Conservation (phyloP, 139 green algal species). For the Coelastrella sp. region DNA sequence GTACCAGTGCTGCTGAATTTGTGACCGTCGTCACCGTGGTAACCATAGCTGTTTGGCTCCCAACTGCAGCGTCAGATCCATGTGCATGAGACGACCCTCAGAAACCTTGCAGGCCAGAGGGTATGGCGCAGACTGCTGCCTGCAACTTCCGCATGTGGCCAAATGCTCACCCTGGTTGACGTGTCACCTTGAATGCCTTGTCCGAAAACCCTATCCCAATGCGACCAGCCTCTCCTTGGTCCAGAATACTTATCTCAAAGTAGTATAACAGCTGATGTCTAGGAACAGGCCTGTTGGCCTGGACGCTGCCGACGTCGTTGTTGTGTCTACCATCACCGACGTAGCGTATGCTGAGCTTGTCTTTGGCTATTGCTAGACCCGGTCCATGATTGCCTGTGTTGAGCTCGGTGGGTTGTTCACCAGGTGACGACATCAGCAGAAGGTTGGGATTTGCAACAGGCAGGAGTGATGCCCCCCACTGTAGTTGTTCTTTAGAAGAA, state of each 20-base stretch:
- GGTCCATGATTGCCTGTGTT: constrained; percentile 36
- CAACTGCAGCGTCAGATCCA: constrained; percentile 60
- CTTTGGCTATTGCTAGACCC: constrained; percentile 76
- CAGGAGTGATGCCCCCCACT: no score
- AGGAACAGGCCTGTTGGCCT: constrained; percentile 79
- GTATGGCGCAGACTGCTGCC: no score
- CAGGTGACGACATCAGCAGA: neutral
- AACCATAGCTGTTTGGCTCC: constrained; percentile 88
- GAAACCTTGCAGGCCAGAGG: no score
- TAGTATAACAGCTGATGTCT: constrained; percentile 79
- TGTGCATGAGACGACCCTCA: neutral
- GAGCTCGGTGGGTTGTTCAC: neutral
- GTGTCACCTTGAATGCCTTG: constrained; percentile 73
- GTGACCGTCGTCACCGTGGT: constrained; percentile 89
- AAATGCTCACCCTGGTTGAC: constrained; percentile 83
- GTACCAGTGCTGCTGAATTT: constrained; percentile 66
- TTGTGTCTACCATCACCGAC: constrained; percentile 67
- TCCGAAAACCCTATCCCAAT: constrained; percentile 87
- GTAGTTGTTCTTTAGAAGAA: no score
- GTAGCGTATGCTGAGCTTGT: constrained; percentile 84
- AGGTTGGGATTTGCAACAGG: no score
- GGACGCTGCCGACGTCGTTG: constrained; percentile 84
- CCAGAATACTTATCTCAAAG: constrained; percentile 82
- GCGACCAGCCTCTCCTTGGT: constrained; percentile 67
- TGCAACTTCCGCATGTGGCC: neutral